Evolutionary conservation across 352 stramenopile species (phyloP), one percentile per base, ranked within the genome.

Genomic region (Peronosclerospora sorghi): DNA sequence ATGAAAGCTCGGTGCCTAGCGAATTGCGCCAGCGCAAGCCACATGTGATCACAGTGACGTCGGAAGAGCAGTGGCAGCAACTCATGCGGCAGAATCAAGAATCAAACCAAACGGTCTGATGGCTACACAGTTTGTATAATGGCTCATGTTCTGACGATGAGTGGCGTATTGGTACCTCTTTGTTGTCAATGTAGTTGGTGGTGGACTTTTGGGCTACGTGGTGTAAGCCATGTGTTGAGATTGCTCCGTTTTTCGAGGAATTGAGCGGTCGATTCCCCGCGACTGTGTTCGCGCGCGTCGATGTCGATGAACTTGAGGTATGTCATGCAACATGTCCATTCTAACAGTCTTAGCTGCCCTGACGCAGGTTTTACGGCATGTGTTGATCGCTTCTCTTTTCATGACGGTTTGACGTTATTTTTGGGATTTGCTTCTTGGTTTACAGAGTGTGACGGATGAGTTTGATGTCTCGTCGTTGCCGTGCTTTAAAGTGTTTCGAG

Each of bases 401-500:
- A n/a, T n/a, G n/a, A n/a, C n/a, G n/a, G n/a, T n/a, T n/a, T n/a
- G n/a, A n/a, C n/a, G n/a, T n/a, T n/a, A 26, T 26, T 26, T 7
- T 6, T 26, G 21, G 3, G 21, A 26, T 44, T 32, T 42, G 17
- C 23, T 48, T 28, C 2, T 38, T 9, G 9, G 0, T 38, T 2
- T 47, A 8, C 35, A 89, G 45, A 67, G 73, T n/a, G 58, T 93
- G 32, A 68, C 74, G 13, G 57, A 70, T 34, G 48, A 58, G 26
- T 85, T 68, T 46, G 72, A 75, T 5, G 80, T 97, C 35, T 65
- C 60, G 21, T 71, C 76, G 23, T 90, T 97, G 76, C 91, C 89
- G 8, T 97, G 85, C 17, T 97, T 97, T 59, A 87, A 96, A 51
- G 76, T 97, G 38, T 96, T 83, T 62, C 94, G 95, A 59, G 51